Percentiles rank a stretch among this genome's conserved stretches.
phyloP scores from a whole-genome alignment of 2,329 filamentous ascomycete species.

The Capronia americana region DNA sequence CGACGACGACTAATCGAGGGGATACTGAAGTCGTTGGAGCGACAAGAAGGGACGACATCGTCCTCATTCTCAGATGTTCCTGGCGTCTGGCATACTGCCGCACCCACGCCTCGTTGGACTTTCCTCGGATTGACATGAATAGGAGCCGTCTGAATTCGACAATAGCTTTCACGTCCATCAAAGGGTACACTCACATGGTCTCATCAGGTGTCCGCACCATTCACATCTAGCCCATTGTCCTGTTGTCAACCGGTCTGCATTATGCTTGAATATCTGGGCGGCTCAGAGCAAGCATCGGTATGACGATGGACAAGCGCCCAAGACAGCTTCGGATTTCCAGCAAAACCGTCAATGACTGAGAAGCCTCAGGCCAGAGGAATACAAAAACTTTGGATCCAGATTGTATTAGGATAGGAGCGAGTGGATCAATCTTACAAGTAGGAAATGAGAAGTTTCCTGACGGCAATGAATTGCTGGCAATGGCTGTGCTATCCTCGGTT shows the following conservation, averaged over 20 bases:
- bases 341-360: neutral
- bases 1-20: constrained; percentile 1
- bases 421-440: neutral
- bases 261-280: neutral
- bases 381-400: neutral
- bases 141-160: neutral
- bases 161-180: neutral
- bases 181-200: neutral
- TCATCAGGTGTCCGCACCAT: neutral
- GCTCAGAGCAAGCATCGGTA: neutral
- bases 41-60: constrained; percentile 10
- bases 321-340: neutral
- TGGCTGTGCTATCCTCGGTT: neutral
- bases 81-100: constrained; percentile 6
- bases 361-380: neutral
- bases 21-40: neutral
- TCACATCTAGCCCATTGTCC: neutral
- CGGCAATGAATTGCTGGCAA: neutral
- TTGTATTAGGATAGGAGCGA: neutral
- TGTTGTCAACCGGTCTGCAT: neutral
- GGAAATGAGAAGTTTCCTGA: neutral
- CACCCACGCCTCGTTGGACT: neutral
- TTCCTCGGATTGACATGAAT: neutral
- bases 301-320: neutral
- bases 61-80: neutral